Conservation (phyloP, 2,329 filamentous ascomycete genomes). For the Microdochium nivale region DNA sequence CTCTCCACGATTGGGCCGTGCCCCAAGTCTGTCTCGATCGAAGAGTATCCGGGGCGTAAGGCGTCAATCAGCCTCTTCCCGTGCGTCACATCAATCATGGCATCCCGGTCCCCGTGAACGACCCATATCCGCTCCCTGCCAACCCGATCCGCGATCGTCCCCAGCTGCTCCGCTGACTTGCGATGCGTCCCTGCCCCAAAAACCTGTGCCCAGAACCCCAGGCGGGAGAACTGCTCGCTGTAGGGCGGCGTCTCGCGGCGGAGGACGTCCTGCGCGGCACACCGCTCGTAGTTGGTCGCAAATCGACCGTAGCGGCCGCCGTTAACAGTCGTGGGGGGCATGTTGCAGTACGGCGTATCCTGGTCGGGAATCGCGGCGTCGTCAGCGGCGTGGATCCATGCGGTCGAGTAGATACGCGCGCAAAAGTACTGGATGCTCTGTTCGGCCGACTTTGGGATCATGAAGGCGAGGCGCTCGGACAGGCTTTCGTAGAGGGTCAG, state of each 20-base stretch:
- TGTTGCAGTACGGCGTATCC: conserved; percentile 28
- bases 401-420: conserved; percentile 53
- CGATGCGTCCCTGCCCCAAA: conserved; percentile 72
- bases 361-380: conserved; percentile 39
- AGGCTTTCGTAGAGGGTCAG: neutral
- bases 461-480: conserved; percentile 29
- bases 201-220: conserved; percentile 68
- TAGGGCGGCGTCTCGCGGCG: conserved; percentile 49
- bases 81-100: conserved; percentile 69
- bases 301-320: conserved; percentile 43
- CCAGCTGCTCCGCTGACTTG: conserved; percentile 61
- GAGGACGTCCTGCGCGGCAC: conserved; percentile 67
- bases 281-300: conserved; percentile 71
- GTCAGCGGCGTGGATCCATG: conserved; percentile 57
- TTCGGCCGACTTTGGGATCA: conserved; percentile 65
- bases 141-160: conserved; percentile 55
- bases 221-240: conserved; percentile 48
- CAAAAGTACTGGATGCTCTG: conserved; percentile 56
- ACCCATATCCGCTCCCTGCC: conserved; percentile 69
- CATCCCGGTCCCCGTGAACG: conserved; percentile 66
- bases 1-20: conserved; percentile 71
- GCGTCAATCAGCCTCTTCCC: conserved; percentile 59
- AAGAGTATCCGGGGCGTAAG: conserved; percentile 50
- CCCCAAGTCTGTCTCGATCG: conserved; percentile 62
- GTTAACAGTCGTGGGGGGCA: conserved; percentile 9